Base-by-base conservation (phyloP, 1,139 yeast species). In the Arxiozyma bovina region DNA sequence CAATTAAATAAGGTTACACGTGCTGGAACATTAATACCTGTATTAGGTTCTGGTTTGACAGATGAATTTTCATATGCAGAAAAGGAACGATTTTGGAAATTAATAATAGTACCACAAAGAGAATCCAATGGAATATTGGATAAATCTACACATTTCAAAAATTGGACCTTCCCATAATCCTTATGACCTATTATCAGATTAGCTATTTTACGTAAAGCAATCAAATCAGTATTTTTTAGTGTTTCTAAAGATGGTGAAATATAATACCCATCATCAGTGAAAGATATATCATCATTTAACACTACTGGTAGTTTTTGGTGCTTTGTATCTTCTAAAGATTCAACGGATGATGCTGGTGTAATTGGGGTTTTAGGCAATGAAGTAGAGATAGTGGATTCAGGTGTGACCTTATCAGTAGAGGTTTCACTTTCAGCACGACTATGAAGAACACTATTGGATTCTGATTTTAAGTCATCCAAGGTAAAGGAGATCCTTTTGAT, bases 21-120 rank as follows among this genome's bases (percentile, higher is more conserved):
- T 5, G 89, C 87, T 1, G 86, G 84, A 48, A 86, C 77, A 64
- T 91, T 91, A 57, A 93, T 77, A 0, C 96, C 98, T 65, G 86
- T 87, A n/a, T 96, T 97, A 53, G 74, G 72, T 0, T 78, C 76
- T 15, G 96, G 95, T 61, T 76, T 79, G 41, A 68, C 67, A 21
- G 77, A 75, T 23, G 78, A 78, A 55, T 86, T 85, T 0, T 96
- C 96, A 67, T 90, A 90, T 3, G 89, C 79, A 4, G 81, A 74
- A 68, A 88, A 84, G n/a, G 42, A 30, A 17, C 48, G 42, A 4
- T 79, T 74, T 42, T 77, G 78, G 63, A 94, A 83, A 1, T 76
- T 72, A 47, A 89, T 77, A 44, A 87, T 68, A 21, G 78, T 77
- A 20, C 91, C 93, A 41, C 85, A 77, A 48, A 91, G 78, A 53